Conservation (phyloP, 192 early-diverging fungal genomes). For the Chytriomyces hyalinus region DNA sequence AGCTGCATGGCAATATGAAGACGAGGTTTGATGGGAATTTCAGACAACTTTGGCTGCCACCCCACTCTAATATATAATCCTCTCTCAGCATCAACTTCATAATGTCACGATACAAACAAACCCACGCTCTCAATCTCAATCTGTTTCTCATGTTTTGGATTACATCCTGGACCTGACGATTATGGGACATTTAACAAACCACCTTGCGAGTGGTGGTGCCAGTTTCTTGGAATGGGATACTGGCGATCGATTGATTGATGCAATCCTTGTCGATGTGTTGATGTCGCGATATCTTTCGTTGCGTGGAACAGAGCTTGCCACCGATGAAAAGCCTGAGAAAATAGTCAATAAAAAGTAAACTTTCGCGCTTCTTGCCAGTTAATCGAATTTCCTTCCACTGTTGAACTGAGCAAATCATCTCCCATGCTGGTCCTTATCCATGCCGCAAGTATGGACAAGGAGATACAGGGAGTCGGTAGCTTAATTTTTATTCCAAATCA, state of each 20-base stretch:
- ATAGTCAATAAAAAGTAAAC: no score
- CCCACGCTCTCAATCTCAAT: not conserved
- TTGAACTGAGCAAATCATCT: no score
- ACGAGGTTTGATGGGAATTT: not conserved
- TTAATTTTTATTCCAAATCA: no score
- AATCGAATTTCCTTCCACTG: no score
- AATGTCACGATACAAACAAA: conserved; percentile 4
- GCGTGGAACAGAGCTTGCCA: conserved; percentile 12
- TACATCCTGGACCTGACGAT: conserved; percentile 15
- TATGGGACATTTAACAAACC: conserved; percentile 7
- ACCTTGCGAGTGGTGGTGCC: not conserved
- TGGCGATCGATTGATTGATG: conserved; percentile 16
- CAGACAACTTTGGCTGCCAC: not conserved
- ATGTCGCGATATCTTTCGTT: conserved; percentile 16
- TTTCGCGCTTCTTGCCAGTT: no score
- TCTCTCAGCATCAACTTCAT: not conserved
- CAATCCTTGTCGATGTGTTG: conserved; percentile 18
- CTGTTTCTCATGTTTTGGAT: conserved; percentile 18
- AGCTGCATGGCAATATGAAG: not conserved
- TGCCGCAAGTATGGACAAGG: no score
- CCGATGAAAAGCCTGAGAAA: no score
- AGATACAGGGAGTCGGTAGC: no score
- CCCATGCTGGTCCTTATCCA: no score
- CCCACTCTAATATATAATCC: not conserved
- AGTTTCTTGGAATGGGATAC: conserved; percentile 33